Evolutionary conservation across 768 basidiomycete species (phyloP), one percentile per base, ranked within the genome.

Genomic region (Lactifluus volemus): DNA sequence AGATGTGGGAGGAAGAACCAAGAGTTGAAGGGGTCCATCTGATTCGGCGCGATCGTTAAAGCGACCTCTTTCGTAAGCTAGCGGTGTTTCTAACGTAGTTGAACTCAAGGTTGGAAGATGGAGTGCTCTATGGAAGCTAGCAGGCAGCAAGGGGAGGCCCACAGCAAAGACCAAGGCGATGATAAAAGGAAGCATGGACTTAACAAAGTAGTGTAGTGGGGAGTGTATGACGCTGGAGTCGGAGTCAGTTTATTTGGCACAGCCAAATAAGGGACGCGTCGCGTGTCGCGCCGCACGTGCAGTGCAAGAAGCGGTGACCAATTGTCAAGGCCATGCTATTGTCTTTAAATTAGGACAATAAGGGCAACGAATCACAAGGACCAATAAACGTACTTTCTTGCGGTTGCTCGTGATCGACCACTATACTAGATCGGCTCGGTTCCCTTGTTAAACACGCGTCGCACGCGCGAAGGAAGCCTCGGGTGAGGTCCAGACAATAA

Each of bases 81-180:
- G 39, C 9, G 56, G 11, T 12, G 30, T 36, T 49, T 58, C 61
- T 9, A 30, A 10, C 15, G 56, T 44, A 30, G 41, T 58, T 62
- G 39, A 58, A 53, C 47, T 57, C 44, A 57, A 19, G 7, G 55
- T 11, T 34, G 61, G 61, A 53, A 62, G 52, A 39, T 49, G 39
- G 21, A 58, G 45, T 29, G 52, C 52, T 49, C 56, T 48, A 32
- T 62, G 25, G 5, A 62, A 29, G 51, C 61, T 49, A 21, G 56
- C 53, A 53, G 61, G 61, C 6, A 63, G 34, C 21, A 63, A 63
- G 14, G 61, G 61, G 8, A 63, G 38, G 39, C 56, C 61, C 17
- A 63, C 52, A 14, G 61, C 56, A 44, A 63, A 39, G 3, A 63
- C 10, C 9, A 63, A 58, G 47, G 61, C 61, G 12, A 63, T 15